phyloP scores from a whole-genome alignment of 129 eudicot species.

The Centrapalus pauciflorus region DNA sequence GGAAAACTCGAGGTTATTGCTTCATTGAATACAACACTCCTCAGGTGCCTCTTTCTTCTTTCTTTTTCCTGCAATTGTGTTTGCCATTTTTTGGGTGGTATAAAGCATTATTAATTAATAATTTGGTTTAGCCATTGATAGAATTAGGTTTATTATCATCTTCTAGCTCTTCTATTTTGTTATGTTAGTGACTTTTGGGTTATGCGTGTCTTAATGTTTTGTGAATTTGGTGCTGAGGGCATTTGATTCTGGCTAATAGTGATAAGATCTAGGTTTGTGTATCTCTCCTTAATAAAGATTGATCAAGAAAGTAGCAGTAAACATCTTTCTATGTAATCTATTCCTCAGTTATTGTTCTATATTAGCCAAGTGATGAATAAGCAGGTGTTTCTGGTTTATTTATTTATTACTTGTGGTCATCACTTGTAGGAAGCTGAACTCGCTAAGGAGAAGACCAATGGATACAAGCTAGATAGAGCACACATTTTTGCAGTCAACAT shows the following conservation, averaged over 20 bases:
- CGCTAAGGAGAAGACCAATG: conserved; percentile 71
- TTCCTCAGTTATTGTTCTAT: background rate
- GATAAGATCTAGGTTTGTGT: background rate
- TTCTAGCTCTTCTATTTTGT: background rate
- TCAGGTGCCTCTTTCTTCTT: conserved; percentile 6
- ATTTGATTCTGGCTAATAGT: background rate
- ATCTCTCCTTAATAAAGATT: background rate
- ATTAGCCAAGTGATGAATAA: background rate
- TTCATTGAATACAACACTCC: conserved; percentile 23
- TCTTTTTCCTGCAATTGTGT: too few species aligned
- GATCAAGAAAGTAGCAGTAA: background rate
- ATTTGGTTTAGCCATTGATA: background rate
- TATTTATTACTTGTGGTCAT: background rate
- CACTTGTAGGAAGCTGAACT: conserved; percentile 73
- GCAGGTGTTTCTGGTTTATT: background rate
- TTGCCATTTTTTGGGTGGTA: background rate
- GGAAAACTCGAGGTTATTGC: conserved; percentile 25
- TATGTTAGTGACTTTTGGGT: background rate
- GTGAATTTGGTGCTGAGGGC: background rate
- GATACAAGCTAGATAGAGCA: conserved; percentile 65
- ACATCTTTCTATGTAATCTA: background rate
- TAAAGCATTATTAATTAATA: background rate
- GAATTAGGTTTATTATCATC: background rate
- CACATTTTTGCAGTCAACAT: conserved; percentile 69
- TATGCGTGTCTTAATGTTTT: background rate